These are phyloP conservation scores for Blattamonas nauphoetae DNA, from an alignment of 78 protist species.

Conservation along the genomic window DNA sequence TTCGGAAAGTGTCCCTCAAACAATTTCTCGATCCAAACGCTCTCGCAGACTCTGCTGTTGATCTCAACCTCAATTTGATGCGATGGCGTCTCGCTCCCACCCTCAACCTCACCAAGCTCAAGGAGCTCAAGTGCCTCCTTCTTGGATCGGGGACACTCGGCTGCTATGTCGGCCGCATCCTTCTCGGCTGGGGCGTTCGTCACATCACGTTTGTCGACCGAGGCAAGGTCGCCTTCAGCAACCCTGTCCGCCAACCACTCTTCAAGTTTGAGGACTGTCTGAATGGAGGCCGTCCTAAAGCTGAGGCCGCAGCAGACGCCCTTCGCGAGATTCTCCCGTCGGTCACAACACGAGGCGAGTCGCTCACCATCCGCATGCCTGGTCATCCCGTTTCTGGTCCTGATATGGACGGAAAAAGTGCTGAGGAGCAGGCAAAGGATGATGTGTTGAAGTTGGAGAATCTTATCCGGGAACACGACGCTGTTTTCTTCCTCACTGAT, in stretches of 20 bases:
- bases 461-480: conserved; percentile 63
- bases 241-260: conserved; percentile 89
- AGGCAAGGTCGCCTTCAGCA: conserved; percentile 71
- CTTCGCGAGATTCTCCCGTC: not conserved
- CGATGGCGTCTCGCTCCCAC: conserved; percentile 88
- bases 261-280: conserved; percentile 62
- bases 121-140: conserved; percentile 58
- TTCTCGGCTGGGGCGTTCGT: conserved; percentile 88
- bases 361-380: conserved; percentile 91
- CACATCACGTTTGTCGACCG: conserved; percentile 82
- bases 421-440: not conserved
- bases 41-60: conserved; percentile 22
- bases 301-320: conserved; percentile 70
- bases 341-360: conserved; percentile 26
- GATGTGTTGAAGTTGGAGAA: conserved; percentile 6
- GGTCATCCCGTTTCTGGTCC: conserved; percentile 84
- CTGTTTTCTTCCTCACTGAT: conserved; percentile 84
- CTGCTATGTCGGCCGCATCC: conserved; percentile 84
- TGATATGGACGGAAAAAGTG: not conserved
- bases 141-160: conserved; percentile 98
- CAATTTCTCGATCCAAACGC: conserved; percentile 44
- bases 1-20: conserved; percentile 49
- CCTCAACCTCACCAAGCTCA: conserved; percentile 65
- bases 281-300: conserved; percentile 58
- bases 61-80: conserved; percentile 87